Evolutionary conservation across 208 protist genomes (phyloP).

Genomic region (Balamuthia mandrillaris): DNA sequence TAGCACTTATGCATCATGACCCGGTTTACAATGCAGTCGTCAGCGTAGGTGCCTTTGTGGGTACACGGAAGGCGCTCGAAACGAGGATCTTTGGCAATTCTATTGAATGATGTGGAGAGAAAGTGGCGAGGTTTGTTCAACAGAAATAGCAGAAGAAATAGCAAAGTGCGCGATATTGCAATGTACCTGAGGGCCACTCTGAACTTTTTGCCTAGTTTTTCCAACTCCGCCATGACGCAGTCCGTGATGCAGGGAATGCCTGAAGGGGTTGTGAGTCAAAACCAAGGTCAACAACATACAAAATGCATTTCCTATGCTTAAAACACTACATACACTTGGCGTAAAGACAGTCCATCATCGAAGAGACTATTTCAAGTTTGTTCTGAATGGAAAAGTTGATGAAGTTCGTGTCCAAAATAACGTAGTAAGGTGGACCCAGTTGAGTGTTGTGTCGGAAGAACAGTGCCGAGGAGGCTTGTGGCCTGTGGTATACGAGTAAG

Average conservation of each 20-base stretch:
- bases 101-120: too few species aligned
- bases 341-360: slow-evolving; percentile 97
- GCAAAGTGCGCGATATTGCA: too few species aligned
- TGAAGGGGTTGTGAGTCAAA: not conserved
- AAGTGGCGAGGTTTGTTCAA: not conserved
- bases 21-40: slow-evolving; percentile 98
- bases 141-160: too few species aligned
- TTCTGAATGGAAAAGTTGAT: slow-evolving; percentile 99
- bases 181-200: slow-evolving; percentile 55
- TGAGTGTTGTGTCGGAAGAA: slow-evolving; percentile 96
- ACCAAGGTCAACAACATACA: too few species aligned
- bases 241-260: slow-evolving; percentile 95
- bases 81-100: slow-evolving; percentile 95
- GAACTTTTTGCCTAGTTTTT: slow-evolving; percentile 96
- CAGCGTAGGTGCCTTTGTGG: slow-evolving; percentile 94
- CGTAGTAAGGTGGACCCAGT: slow-evolving; percentile 96
- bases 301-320: too few species aligned
- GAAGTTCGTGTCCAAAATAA: slow-evolving; percentile 99
- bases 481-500: not conserved
- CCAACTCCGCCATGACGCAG: slow-evolving; percentile 98
- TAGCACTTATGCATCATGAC: slow-evolving; percentile 82
- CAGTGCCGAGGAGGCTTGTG: slow-evolving; percentile 65
- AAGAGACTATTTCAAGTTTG: slow-evolving; percentile 97
- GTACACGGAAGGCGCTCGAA: slow-evolving; percentile 93
- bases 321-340: slow-evolving; percentile 97